Percentiles rank a stretch among this genome's conserved stretches.
These are phyloP conservation scores for Pleurotus djamor DNA, from an alignment of 768 basidiomycete genomes.

Conservation along the genomic window DNA sequence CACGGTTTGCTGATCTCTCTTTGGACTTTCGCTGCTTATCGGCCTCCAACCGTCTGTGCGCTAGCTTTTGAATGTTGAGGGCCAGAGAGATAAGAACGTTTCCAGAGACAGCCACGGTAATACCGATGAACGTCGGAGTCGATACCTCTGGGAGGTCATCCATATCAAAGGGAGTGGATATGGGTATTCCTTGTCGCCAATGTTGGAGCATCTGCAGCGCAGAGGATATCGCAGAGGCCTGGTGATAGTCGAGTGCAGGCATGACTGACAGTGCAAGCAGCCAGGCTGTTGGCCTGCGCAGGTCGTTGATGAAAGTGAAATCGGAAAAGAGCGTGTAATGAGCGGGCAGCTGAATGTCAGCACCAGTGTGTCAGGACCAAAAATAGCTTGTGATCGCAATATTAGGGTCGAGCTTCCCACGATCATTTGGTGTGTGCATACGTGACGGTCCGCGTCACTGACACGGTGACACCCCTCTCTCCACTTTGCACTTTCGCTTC, in stretches of 20 bases:
- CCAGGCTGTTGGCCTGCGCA: not conserved
- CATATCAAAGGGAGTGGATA: not conserved
- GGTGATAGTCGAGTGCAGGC: not conserved
- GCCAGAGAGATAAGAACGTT: slow-evolving; percentile 90
- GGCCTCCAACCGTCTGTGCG: slow-evolving; percentile 68
- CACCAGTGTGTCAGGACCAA: not conserved
- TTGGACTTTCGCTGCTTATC: slow-evolving; percentile 17
- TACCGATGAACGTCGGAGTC: slow-evolving; percentile 66
- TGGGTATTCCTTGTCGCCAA: not conserved
- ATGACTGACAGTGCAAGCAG: not conserved
- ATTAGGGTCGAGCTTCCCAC: not conserved
- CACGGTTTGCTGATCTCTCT: not conserved
- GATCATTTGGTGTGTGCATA: not conserved
- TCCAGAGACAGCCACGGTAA: slow-evolving; percentile 77
- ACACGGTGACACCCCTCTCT: not conserved
- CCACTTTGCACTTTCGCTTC: no score
- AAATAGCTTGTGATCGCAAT: slow-evolving; percentile 1
- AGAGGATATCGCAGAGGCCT: not conserved
- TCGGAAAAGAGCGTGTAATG: slow-evolving; percentile 1
- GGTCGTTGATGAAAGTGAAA: not conserved
- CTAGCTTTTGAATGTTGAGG: slow-evolving; percentile 90
- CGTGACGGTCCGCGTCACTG: not conserved
- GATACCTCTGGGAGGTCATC: slow-evolving; percentile 52
- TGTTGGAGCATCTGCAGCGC: not conserved
- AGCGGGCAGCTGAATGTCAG: not conserved